Evolutionary conservation across 2,329 filamentous ascomycete species (phyloP).

Genomic region (Microdochium paspali): DNA sequence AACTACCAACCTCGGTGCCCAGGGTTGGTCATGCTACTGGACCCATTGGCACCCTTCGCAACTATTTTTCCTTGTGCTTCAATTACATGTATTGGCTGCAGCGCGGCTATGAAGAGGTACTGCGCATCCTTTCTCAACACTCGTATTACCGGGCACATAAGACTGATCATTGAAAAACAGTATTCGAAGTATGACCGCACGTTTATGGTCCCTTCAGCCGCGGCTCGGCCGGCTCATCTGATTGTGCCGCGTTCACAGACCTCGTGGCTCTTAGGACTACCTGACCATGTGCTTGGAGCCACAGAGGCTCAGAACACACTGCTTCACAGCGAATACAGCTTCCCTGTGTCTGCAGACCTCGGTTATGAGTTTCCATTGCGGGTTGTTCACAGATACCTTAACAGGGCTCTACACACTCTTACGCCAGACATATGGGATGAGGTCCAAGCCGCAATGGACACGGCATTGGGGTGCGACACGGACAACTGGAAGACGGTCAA

Average conservation of each 20-base stretch:
- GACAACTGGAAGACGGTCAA: conserved; percentile 28
- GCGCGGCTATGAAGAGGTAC: neutral
- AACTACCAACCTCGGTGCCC: neutral
- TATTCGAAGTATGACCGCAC: conserved; percentile 29
- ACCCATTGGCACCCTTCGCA: neutral
- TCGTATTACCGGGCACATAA: neutral
- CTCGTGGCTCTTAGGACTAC: conserved; percentile 35
- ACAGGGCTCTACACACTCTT: conserved; percentile 26
- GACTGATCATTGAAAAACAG: conserved; percentile 7
- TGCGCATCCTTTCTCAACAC: neutral
- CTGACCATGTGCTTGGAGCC: conserved; percentile 31
- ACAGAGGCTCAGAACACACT: conserved; percentile 29
- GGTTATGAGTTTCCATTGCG: conserved; percentile 27
- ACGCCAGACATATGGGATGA: conserved; percentile 32
- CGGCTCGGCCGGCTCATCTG: conserved; percentile 21
- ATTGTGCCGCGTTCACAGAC: conserved; percentile 33
- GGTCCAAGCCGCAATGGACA: conserved; percentile 24
- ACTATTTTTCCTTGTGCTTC: neutral
- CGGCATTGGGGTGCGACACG: conserved; percentile 21
- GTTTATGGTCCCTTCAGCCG: conserved; percentile 30
- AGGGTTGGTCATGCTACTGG: neutral
- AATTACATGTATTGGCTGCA: neutral
- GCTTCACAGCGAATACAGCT: conserved; percentile 29
- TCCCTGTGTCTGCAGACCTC: conserved; percentile 25
- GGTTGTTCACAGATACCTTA: conserved; percentile 33